Evolutionary conservation across 352 stramenopile species (phyloP).

Genomic region (Phytophthora colocasiae): DNA sequence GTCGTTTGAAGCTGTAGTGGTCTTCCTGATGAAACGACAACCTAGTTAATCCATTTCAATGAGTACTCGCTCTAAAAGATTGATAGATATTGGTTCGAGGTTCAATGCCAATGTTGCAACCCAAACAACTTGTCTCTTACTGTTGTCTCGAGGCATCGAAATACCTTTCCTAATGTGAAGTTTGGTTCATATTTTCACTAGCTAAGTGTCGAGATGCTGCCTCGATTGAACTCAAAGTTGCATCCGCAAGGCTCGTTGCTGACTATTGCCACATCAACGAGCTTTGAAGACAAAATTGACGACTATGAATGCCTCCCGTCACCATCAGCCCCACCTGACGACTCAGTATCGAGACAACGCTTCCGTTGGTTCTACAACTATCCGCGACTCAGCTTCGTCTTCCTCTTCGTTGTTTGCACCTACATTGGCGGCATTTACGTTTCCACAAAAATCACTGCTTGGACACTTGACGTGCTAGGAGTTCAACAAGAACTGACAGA

Average conservation of each 20-base stretch:
- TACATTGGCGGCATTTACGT: conserved; percentile 53
- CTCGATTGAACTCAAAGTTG: conserved; percentile 28
- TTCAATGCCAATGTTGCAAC: conserved; percentile 1
- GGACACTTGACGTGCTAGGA: conserved; percentile 35
- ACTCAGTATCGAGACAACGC: conserved; percentile 2
- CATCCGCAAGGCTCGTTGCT: conserved; percentile 22
- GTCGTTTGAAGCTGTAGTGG: conserved; percentile 78
- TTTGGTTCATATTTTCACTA: conserved; percentile 11
- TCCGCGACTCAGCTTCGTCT: conserved; percentile 60
- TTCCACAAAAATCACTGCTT: conserved; percentile 44
- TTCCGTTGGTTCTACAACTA: conserved; percentile 45
- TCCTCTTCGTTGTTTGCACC: conserved; percentile 53
- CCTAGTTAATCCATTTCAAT: conserved; percentile 84
- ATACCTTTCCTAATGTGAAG: background rate
- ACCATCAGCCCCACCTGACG: conserved; percentile 14
- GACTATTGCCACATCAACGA: conserved; percentile 1
- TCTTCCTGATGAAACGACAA: conserved; percentile 81
- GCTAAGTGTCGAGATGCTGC: conserved; percentile 19
- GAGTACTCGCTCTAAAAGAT: conserved; percentile 52
- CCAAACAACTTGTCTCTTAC: conserved; percentile 4
- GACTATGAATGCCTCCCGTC: conserved; percentile 27
- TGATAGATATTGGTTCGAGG: conserved; percentile 5
- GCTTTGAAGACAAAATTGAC: conserved; percentile 11
- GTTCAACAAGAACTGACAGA: conserved; percentile 37
- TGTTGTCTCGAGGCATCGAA: conserved; percentile 1